Base-by-base conservation (phyloP, 768 basidiomycete species). In the Amanita exitialis region DNA sequence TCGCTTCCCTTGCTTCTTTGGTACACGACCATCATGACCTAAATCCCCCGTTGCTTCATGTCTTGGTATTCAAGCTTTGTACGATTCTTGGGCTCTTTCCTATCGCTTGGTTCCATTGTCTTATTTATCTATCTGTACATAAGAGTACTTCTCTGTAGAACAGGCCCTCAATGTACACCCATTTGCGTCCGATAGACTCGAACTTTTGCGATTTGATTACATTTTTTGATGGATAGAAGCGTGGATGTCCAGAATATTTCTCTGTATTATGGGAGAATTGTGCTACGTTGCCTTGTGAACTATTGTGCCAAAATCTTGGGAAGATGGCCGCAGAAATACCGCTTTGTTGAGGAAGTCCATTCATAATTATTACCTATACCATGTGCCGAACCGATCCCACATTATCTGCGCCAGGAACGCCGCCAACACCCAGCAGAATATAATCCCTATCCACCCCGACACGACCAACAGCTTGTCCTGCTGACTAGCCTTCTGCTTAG, bases 381-480 rank as follows among this genome's bases (percentile, higher is more conserved):
- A 60, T 36, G 41, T 36, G 21, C 41, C 34, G n/a, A 50, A 30
- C 18, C 25, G 23, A 16, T 28, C 39, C 61, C 65, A 64, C 59
- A 65, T 61, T 57, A 70, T 58, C 61, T 66, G 68, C 51, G 66
- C 59, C 61, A 71, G 58, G 60, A 72, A 75, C 56, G 76, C 58
- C 45, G 69, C 74, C 53, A 64, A 66, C 58, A 66, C 67, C 39
- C 74, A 72, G 56, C 77, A 55, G 49, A 69, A 57, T 42, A 64
- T 64, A 53, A 74, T 66, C 49, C 76, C 77, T 57, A 71, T 61
- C 72, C 77, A 76, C 20, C 74, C 77, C 12, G 74, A 61, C 45
- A 65, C 62, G 47, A 69, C 64, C 54, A 97, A 69, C 48, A 89
- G 73, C 27, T 62, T 65, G n/a, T 76, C 70, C 69, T 99, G 95